Evolutionary conservation across 2,329 filamentous ascomycete genomes (phyloP).

Genomic region (Fusarium verticillioides): DNA sequence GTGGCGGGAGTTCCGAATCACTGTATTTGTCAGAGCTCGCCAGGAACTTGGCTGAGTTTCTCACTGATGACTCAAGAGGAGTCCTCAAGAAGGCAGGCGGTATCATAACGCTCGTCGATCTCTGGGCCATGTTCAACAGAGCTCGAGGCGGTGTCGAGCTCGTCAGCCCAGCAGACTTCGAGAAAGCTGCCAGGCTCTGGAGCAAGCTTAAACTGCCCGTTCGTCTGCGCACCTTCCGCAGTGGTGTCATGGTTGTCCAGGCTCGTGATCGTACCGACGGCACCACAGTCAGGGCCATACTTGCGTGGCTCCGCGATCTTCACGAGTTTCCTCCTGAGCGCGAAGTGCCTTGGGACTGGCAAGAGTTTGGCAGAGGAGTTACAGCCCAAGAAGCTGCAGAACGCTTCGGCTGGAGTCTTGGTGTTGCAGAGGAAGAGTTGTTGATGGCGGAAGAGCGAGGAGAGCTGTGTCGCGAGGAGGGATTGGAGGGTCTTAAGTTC

Average conservation of each 20-base stretch:
- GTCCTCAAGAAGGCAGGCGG: constrained; percentile 84
- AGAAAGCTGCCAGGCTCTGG: constrained; percentile 89
- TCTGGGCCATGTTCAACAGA: constrained; percentile 96
- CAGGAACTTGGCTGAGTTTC: constrained; percentile 85
- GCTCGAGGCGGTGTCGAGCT: constrained; percentile 93
- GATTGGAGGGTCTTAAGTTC: constrained; percentile 89
- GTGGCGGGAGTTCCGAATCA: constrained; percentile 78
- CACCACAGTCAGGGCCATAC: constrained; percentile 81
- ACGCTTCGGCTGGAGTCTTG: constrained; percentile 95
- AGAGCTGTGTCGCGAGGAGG: constrained; percentile 87
- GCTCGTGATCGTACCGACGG: constrained; percentile 89
- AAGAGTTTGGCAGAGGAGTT: constrained; percentile 81
- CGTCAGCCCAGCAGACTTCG: constrained; percentile 90
- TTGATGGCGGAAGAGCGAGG: constrained; percentile 97
- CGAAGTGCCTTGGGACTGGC: constrained; percentile 81
- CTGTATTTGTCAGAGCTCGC: constrained; percentile 91
- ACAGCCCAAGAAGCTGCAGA: constrained; percentile 91
- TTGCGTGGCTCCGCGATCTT: constrained; percentile 81
- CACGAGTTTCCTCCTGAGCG: constrained; percentile 72
- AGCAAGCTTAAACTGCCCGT: constrained; percentile 88
- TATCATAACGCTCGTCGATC: constrained; percentile 88
- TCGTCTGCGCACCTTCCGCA: constrained; percentile 87
- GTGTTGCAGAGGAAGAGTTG: constrained; percentile 92
- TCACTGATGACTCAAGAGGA: constrained; percentile 85
- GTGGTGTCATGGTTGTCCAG: constrained; percentile 94